phyloP scores from a whole-genome alignment of 179 eudicot genomes.

The Gypsophila paniculata region DNA sequence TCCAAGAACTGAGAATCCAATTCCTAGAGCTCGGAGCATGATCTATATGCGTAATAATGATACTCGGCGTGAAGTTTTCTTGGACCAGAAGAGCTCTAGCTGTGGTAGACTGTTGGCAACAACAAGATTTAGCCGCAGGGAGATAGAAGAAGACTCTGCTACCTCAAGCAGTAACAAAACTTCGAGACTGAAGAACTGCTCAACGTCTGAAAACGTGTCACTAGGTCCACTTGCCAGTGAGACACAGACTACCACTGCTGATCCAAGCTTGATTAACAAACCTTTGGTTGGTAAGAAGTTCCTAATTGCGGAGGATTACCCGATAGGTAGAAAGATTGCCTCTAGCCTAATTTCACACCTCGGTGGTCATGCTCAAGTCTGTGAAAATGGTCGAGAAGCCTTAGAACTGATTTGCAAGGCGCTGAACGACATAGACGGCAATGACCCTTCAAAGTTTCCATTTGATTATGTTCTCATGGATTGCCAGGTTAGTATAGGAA shows the following conservation, averaged over 20 bases:
- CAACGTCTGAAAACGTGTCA: background rate
- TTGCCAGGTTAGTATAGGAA: conserved; percentile 46
- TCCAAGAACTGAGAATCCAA: conserved; percentile 7
- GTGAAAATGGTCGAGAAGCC: conserved; percentile 34
- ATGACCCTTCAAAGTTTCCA: conserved; percentile 19
- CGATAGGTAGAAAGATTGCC: conserved; percentile 21
- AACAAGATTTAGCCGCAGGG: background rate
- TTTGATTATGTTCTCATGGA: conserved; percentile 59
- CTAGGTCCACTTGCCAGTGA: background rate
- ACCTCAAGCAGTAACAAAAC: background rate
- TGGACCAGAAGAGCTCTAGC: conserved; percentile 12
- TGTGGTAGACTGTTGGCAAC: background rate
- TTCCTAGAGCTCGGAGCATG: conserved; percentile 8
- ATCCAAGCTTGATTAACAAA: conserved; percentile 5
- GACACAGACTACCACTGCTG: background rate
- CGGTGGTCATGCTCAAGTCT: conserved; percentile 25
- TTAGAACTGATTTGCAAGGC: conserved; percentile 21
- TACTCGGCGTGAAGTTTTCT: background rate
- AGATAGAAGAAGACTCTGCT: conserved; percentile 6
- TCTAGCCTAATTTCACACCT: conserved; percentile 14
- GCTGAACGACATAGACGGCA: conserved; percentile 4
- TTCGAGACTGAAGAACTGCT: background rate
- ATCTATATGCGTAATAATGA: background rate
- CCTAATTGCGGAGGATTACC: conserved; percentile 25
- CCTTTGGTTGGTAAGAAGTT: conserved; percentile 28